phyloP scores from a whole-genome alignment of 257 asterid genomes.

The Scutellaria minor region DNA sequence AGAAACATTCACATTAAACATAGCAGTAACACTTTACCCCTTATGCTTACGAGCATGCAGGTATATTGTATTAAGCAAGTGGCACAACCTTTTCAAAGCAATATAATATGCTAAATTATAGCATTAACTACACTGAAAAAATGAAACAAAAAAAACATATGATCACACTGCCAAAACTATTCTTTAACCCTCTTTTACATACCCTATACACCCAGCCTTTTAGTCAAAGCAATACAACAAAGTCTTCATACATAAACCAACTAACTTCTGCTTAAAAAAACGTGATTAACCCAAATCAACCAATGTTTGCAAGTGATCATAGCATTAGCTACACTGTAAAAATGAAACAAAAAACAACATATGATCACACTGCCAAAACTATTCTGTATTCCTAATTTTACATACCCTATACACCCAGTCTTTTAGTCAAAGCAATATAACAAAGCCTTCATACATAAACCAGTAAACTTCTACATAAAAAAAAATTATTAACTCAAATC shows the following conservation, averaged over 20 bases:
- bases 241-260: slow-evolving; percentile 20
- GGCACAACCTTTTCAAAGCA: too few relatives aligned
- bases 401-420: slow-evolving; percentile 30
- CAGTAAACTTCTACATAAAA: slow-evolving; percentile 21
- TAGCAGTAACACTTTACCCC: too few relatives aligned
- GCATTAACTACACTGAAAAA: too few relatives aligned
- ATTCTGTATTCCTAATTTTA: neutral
- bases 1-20: too few relatives aligned
- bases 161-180: slow-evolving; percentile 22
- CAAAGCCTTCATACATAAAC: slow-evolving; percentile 27
- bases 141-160: neutral
- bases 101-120: too few relatives aligned
- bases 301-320: slow-evolving; percentile 81
- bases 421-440: slow-evolving; percentile 25
- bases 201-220: slow-evolving; percentile 28
- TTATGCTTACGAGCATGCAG: too few relatives aligned
- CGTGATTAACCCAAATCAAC: slow-evolving; percentile 77
- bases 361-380: neutral
- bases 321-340: too few relatives aligned
- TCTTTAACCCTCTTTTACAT: slow-evolving; percentile 2
- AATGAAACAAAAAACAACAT: too few relatives aligned
- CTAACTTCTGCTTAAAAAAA: slow-evolving; percentile 17
- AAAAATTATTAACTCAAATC: slow-evolving; percentile 66
- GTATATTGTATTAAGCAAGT: too few relatives aligned
- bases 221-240: slow-evolving; percentile 32